Evolutionary conservation across 495 filamentous ascomycete species (phyloP).

Genomic region (Antarctomyces pellizariae): DNA sequence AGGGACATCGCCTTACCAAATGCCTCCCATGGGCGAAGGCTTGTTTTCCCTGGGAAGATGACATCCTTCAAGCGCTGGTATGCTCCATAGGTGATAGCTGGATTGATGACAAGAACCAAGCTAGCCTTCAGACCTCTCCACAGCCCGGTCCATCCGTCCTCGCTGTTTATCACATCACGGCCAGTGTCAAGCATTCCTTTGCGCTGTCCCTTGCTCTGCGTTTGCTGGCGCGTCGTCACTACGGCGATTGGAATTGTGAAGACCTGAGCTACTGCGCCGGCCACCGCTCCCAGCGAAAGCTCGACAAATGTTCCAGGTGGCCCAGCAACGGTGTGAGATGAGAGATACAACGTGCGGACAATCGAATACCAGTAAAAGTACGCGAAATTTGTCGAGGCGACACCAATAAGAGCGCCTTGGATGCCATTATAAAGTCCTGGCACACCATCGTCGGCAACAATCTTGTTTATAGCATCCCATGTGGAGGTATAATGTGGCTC

Average conservation of each 20-base stretch:
- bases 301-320: constrained; percentile 68
- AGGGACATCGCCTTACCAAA: constrained; percentile 40
- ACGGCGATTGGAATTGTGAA: constrained; percentile 95
- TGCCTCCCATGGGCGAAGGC: constrained; percentile 65
- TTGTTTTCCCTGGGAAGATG: constrained; percentile 55
- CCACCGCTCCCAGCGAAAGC: constrained; percentile 64
- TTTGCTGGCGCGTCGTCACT: constrained; percentile 88
- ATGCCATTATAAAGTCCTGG: constrained; percentile 77
- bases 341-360: constrained; percentile 62
- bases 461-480: constrained; percentile 70
- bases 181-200: constrained; percentile 81
- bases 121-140: constrained; percentile 95
- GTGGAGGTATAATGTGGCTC: constrained; percentile 61
- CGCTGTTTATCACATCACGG: constrained; percentile 65
- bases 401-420: constrained; percentile 62
- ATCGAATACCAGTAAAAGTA: constrained; percentile 99
- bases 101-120: constrained; percentile 88
- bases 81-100: constrained; percentile 92
- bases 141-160: constrained; percentile 73
- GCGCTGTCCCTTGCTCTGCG: constrained; percentile 54
- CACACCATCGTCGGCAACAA: constrained; percentile 60
- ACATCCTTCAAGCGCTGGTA: constrained; percentile 74
- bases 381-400: constrained; percentile 94
- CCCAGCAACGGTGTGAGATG: constrained; percentile 31
- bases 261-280: constrained; percentile 79